phyloP scores from a whole-genome alignment of 768 basidiomycete genomes.

The Mycena rebaudengoi region DNA sequence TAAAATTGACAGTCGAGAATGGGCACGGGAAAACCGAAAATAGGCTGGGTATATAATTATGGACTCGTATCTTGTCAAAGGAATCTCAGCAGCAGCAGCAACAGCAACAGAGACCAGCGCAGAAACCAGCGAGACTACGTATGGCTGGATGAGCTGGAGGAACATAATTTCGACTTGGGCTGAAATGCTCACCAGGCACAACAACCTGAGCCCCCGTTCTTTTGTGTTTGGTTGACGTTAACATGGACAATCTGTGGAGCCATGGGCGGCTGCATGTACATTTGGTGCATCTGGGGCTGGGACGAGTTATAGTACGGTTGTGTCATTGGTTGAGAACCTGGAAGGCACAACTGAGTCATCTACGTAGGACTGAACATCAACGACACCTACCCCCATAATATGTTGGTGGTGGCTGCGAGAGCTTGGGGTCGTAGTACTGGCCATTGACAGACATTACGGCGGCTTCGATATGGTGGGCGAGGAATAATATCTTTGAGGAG shows the following conservation, averaged over 20 bases:
- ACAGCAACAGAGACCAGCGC: slow-evolving; percentile 2
- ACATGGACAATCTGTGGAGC: slow-evolving; percentile 3
- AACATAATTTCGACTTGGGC: neutral
- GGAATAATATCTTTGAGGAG: too few relatives aligned
- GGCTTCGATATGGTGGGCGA: neutral
- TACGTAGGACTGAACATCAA: neutral
- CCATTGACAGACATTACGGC: neutral
- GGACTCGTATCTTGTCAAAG: neutral
- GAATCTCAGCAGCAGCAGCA: slow-evolving; percentile 7
- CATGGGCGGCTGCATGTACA: neutral
- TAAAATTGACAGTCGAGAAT: too few relatives aligned
- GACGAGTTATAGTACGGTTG: slow-evolving; percentile 1
- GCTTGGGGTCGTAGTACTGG: slow-evolving; percentile 10
- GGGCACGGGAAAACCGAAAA: too few relatives aligned
- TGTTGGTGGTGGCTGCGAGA: slow-evolving; percentile 1
- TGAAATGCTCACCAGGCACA: neutral
- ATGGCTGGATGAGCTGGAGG: too few relatives aligned
- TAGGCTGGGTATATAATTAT: too few relatives aligned
- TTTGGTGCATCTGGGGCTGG: slow-evolving; percentile 10
- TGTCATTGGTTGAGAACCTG: neutral
- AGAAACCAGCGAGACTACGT: slow-evolving; percentile 4
- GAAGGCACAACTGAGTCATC: neutral
- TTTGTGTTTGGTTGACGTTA: neutral
- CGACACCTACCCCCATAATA: neutral
- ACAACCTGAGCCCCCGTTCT: slow-evolving; percentile 1